Evolutionary conservation across 352 stramenopile genomes (phyloP), one percentile per base, ranked within the genome.

Genomic region (Thalassiosira mediterranea): DNA sequence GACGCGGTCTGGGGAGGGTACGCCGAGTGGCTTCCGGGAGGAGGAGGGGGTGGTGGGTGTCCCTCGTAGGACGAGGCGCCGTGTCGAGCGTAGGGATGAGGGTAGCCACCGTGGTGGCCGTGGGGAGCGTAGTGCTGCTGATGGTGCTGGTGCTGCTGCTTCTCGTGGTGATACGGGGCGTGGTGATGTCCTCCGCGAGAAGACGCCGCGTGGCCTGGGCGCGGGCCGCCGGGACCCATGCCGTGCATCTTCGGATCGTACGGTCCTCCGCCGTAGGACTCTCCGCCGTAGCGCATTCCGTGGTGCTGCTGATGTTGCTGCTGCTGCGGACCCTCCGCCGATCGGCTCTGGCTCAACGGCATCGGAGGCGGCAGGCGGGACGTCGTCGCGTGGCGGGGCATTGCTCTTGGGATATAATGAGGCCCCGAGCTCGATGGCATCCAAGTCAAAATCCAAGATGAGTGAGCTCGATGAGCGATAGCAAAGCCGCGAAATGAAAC

Each of bases 401-500:
- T 29, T 15, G 8, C 28, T 58, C 3, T 31, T 1, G 34, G 34
- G 13, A 13, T 13, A 42, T 7, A 42, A 7, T 7, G 13, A 42
- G 34, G 7, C 34, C 7, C 34, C 13, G 7, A 42, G 34, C 7
- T 13, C 34, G 34, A 42, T 42, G 7, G 34, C 13, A 42, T 42
- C 34, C 7, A 42, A 42, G 7, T 13, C 7, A 42, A 13, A 7
- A 13, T 42, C 13, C 34, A 7, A 42, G 34, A 7, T 42, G 13
- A 42, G 34, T 42, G n/a, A n/a, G 0, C 13, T 53, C 25, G 44
- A 40, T n/a, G 19, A 32, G 49, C 49, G 23, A 58, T 58, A 23
- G 49, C 49, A 38, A n/a, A 13, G 49, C 23, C 49, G 21, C n/a
- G 17, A 57, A 31, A 57, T 15, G 29, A 57, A n/a, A n/a, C n/a